A percentile compares a stretch with the other conserved stretches of the same genome.
Conservation (phyloP, 2,329 filamentous ascomycete genomes). For the Fusarium miscanthi region DNA sequence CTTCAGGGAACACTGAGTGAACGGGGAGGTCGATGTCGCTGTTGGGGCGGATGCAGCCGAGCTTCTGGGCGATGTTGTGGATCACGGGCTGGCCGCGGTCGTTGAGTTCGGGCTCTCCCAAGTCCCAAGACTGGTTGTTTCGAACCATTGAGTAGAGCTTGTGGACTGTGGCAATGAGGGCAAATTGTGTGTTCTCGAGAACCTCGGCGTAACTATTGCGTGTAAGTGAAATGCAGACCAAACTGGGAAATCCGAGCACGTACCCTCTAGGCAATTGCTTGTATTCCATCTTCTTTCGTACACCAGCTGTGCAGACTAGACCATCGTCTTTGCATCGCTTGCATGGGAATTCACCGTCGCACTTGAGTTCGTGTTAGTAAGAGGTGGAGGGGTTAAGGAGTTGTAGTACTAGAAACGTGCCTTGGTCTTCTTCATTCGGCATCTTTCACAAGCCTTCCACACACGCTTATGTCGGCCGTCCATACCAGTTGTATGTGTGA, state of each 20-base stretch:
- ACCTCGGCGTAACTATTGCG: conserved; percentile 69
- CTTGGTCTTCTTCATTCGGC: conserved; percentile 78
- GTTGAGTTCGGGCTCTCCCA: conserved; percentile 73
- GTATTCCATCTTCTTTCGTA: conserved; percentile 75
- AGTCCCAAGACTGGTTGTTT: conserved; percentile 67
- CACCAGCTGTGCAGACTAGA: conserved; percentile 71
- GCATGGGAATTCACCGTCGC: conserved; percentile 73
- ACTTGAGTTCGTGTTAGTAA: conserved; percentile 54
- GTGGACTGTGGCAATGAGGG: conserved; percentile 72
- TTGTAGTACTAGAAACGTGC: conserved; percentile 49
- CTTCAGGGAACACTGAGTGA: conserved; percentile 70
- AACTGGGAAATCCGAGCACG: conserved; percentile 36
- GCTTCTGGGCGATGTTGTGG: conserved; percentile 72
- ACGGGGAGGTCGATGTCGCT: conserved; percentile 69
- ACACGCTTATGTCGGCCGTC: conserved; percentile 72
- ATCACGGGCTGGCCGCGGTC: conserved; percentile 72
- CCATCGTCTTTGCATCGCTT: conserved; percentile 75
- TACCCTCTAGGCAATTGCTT: conserved; percentile 73
- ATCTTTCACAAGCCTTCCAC: conserved; percentile 75
- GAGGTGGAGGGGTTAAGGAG: conserved; percentile 1
- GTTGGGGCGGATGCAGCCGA: conserved; percentile 72
- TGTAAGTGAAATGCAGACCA: conserved; percentile 33
- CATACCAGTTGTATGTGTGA: conserved; percentile 50
- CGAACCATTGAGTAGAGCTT: conserved; percentile 74
- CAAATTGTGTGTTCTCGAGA: conserved; percentile 72